phyloP scores from a whole-genome alignment of 108 stramenopile species.

The Discostella pseudostelligera region DNA sequence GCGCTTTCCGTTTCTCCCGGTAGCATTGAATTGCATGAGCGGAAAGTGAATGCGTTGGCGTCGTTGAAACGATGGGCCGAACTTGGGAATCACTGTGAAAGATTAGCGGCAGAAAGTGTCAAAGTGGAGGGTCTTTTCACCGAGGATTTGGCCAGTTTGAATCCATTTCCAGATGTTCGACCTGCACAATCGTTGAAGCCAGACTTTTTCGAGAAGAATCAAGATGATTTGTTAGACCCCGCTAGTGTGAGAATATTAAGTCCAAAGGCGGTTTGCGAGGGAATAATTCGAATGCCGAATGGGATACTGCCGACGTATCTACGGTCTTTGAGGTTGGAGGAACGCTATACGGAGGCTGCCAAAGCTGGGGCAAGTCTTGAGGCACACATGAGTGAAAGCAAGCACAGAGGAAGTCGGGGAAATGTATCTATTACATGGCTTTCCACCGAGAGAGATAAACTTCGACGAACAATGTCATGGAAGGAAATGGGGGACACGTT shows the following conservation, averaged over 20 bases:
- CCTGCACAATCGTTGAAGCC: slow-evolving; percentile 30
- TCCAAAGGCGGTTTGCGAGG: slow-evolving; percentile 64
- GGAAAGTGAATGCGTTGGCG: slow-evolving; percentile 60
- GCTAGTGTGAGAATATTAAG: slow-evolving; percentile 68
- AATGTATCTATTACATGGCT: slow-evolving; percentile 39
- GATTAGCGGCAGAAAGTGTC: slow-evolving; percentile 58
- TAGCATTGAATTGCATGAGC: slow-evolving; percentile 52
- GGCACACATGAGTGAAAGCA: slow-evolving; percentile 41
- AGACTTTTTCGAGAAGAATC: slow-evolving; percentile 44
- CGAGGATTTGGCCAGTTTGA: slow-evolving; percentile 52
- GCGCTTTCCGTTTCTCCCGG: slow-evolving; percentile 60
- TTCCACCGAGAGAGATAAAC: slow-evolving; percentile 50
- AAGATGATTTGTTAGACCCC: slow-evolving; percentile 29
- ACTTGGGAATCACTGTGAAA: slow-evolving; percentile 64
- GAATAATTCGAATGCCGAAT: slow-evolving; percentile 63
- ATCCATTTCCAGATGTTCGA: slow-evolving; percentile 63
- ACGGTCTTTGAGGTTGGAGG: slow-evolving; percentile 73
- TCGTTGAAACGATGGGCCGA: slow-evolving; percentile 76
- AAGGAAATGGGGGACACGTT: slow-evolving; percentile 69
- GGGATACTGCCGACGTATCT: slow-evolving; percentile 57
- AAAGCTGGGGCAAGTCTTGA: slow-evolving; percentile 49
- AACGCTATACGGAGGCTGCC: slow-evolving; percentile 66
- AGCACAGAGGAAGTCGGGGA: slow-evolving; percentile 35
- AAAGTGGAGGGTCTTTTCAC: slow-evolving; percentile 65
- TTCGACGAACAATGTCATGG: slow-evolving; percentile 45